Evolutionary conservation across 805 yeast genomes (phyloP).

Genomic region (Sugiyamaella lignohabitans): DNA sequence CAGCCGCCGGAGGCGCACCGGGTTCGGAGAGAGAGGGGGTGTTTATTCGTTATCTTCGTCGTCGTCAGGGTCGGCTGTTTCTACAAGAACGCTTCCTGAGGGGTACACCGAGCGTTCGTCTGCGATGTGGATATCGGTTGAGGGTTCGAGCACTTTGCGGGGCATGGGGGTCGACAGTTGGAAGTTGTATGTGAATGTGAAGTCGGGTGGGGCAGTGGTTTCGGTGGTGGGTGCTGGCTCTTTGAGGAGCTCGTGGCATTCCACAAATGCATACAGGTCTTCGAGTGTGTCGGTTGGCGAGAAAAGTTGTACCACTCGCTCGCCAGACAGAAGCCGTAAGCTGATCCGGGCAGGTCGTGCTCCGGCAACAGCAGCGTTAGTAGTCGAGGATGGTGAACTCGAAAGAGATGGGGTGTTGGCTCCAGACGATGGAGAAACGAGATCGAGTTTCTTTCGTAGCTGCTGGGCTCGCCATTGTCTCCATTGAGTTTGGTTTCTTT

Average conservation of each 20-base stretch:
- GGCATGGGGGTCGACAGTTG: slow-evolving; percentile 52
- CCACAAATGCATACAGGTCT: slow-evolving; percentile 68
- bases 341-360: slow-evolving; percentile 54
- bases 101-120: slow-evolving; percentile 52
- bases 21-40: not conserved
- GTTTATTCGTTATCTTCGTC: slow-evolving; percentile 6
- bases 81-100: slow-evolving; percentile 56
- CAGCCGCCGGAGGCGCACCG: not conserved
- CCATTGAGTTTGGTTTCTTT: slow-evolving; percentile 36
- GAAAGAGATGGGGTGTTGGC: too few species aligned
- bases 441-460: slow-evolving; percentile 17
- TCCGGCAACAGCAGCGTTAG: not conserved
- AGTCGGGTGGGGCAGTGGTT: slow-evolving; percentile 33
- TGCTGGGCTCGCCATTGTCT: slow-evolving; percentile 41
- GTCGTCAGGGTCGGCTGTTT: slow-evolving; percentile 24
- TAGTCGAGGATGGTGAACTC: too few species aligned
- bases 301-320: slow-evolving; percentile 48
- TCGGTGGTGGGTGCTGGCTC: slow-evolving; percentile 21
- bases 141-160: slow-evolving; percentile 39
- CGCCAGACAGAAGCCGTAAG: slow-evolving; percentile 58
- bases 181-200: slow-evolving; percentile 44
- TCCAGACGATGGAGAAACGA: not conserved
- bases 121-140: slow-evolving; percentile 29
- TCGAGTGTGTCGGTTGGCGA: slow-evolving; percentile 42
- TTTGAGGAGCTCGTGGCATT: slow-evolving; percentile 35